Conservation (phyloP, 768 basidiomycete species). For the Termitomyces sp. region DNA sequence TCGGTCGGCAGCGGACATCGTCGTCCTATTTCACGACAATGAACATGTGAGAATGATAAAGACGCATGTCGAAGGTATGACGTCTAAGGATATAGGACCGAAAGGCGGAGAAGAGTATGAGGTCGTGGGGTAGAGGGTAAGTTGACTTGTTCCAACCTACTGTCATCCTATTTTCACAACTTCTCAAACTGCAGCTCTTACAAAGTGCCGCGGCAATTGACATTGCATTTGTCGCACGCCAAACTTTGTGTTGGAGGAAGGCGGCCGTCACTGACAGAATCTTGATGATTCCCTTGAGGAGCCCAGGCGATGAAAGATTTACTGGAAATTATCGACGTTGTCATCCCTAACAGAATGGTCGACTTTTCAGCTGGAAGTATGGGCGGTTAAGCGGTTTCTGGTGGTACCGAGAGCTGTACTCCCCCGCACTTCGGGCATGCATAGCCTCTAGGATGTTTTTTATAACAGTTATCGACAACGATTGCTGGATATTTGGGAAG, state of each 20-base stretch:
- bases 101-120: conserved; percentile 24
- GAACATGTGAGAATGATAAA: background rate
- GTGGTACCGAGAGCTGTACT: background rate
- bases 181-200: background rate
- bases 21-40: conserved; percentile 18
- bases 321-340: background rate
- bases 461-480: too few relatives aligned
- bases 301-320: background rate
- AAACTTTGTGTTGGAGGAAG: background rate
- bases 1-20: conserved; percentile 16
- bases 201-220: background rate
- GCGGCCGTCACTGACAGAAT: background rate
- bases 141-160: background rate
- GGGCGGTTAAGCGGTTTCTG: background rate
- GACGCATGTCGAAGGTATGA: conserved; percentile 13
- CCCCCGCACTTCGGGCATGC: background rate
- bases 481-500: too few relatives aligned
- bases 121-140: conserved; percentile 20
- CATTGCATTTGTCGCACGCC: background rate
- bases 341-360: background rate
- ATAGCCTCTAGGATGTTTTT: background rate
- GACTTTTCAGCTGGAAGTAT: too few relatives aligned
- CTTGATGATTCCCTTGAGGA: background rate
- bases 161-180: background rate
- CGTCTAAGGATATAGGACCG: conserved; percentile 21